Percentiles rank a stretch among this genome's conserved stretches.
These are phyloP conservation scores for Penicillium griseofulvum DNA, from an alignment of 2,329 filamentous ascomycete genomes.

Conservation along the genomic window DNA sequence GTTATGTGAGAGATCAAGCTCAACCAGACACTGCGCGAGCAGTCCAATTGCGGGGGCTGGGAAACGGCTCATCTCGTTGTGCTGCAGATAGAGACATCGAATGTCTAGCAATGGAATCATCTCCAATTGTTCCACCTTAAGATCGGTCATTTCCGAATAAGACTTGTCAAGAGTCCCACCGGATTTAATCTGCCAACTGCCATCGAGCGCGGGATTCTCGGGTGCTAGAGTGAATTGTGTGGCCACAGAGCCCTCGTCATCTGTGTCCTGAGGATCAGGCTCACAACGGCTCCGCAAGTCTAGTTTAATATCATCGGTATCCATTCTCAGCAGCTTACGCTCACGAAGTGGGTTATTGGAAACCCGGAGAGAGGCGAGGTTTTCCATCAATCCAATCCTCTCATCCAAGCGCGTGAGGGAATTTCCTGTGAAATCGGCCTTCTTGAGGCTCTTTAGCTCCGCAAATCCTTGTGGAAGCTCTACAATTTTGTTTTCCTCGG, in stretches of 20 bases:
- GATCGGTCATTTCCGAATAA: slow-evolving; percentile 58
- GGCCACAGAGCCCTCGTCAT: slow-evolving; percentile 42
- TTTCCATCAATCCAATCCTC: slow-evolving; percentile 76
- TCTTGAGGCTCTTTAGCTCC: slow-evolving; percentile 64
- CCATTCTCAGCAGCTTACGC: slow-evolving; percentile 78
- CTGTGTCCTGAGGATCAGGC: slow-evolving; percentile 47
- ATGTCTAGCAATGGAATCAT: slow-evolving; percentile 49
- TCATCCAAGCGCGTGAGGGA: slow-evolving; percentile 73
- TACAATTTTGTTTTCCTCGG: slow-evolving; percentile 77
- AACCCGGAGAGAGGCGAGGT: slow-evolving; percentile 69
- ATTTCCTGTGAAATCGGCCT: slow-evolving; percentile 82
- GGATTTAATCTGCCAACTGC: slow-evolving; percentile 38
- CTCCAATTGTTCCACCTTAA: slow-evolving; percentile 51
- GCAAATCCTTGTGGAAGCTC: slow-evolving; percentile 74
- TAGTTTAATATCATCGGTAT: slow-evolving; percentile 76
- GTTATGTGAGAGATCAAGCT: slow-evolving; percentile 74
- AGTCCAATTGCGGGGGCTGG: slow-evolving; percentile 66
- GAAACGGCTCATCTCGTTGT: slow-evolving; percentile 70
- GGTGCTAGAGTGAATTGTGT: slow-evolving; percentile 42
- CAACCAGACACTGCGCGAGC: slow-evolving; percentile 67
- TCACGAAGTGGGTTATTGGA: slow-evolving; percentile 88
- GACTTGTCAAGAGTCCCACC: slow-evolving; percentile 64
- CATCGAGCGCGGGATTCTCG: slow-evolving; percentile 43
- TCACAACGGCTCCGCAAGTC: slow-evolving; percentile 63
- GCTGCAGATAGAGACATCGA: slow-evolving; percentile 65